Evolutionary conservation across 768 basidiomycete species (phyloP).

Genomic region (Phaffia australis): DNA sequence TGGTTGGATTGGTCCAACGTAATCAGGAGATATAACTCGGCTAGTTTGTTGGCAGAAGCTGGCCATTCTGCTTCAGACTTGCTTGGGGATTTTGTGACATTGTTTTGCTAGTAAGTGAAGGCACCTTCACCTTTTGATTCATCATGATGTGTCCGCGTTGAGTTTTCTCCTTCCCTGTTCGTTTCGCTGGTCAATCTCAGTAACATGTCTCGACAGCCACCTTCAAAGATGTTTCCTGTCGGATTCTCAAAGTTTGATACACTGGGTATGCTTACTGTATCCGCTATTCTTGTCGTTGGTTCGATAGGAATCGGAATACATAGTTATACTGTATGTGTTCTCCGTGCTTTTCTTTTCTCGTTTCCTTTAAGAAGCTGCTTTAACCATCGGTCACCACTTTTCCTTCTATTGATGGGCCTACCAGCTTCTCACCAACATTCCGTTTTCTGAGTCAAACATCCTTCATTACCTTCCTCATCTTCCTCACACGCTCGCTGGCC

Average conservation of each 20-base stretch:
- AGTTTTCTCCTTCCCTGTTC: not conserved
- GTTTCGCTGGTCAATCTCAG: not conserved
- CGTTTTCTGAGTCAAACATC: constrained; percentile 36
- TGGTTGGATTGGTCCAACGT: not conserved
- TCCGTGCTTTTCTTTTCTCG: not conserved
- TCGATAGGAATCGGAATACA: constrained; percentile 57
- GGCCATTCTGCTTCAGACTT: constrained; percentile 72
- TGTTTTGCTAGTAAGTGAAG: constrained; percentile 57
- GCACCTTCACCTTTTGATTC: no score
- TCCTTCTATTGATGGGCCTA: not conserved
- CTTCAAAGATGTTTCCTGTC: constrained; percentile 60
- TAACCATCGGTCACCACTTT: not conserved
- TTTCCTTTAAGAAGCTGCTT: not conserved
- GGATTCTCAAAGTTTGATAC: constrained; percentile 93
- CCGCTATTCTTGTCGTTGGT: constrained; percentile 68
- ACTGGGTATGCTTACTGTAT: constrained; percentile 80
- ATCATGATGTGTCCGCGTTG: not conserved
- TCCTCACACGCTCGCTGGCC: constrained; percentile 51
- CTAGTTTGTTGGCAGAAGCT: constrained; percentile 82
- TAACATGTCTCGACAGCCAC: constrained; percentile 66
- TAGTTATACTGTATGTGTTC: constrained; percentile 48
- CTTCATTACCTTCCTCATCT: constrained; percentile 36
- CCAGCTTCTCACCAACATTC: constrained; percentile 43
- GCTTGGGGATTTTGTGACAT: constrained; percentile 79
- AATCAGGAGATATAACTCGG: constrained; percentile 56